Evolutionary conservation across 345 rosid genomes (phyloP), one percentile per base, ranked within the genome.

Genomic region (Aurinia saxatilis): DNA sequence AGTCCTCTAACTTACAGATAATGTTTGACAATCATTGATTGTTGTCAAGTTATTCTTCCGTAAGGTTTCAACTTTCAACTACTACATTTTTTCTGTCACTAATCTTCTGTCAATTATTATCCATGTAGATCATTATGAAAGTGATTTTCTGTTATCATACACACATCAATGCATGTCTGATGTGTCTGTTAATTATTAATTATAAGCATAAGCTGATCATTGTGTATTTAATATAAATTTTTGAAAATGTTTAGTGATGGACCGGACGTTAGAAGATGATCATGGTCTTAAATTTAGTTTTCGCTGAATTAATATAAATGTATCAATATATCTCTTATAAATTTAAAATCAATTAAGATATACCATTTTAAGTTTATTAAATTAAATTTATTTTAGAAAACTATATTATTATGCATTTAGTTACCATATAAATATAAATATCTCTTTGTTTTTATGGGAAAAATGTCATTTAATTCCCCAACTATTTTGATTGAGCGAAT

Each of bases 41-140:
- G 39, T 55, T 47, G 38, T 31, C 55, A 46, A 39, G 25, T 62
- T 62, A 55, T 62, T 47, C 48, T 38, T 33, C 38, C 31, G 63
- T 54, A 63, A 38, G 69, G n/a, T n/a, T n/a, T n/a, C n/a, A n/a
- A n/a, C n/a, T 63, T 70, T 70, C 64, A 70, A 70, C 69, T 70
- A 70, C 55, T 63, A 27, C 44, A 31, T 62, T 54, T 53, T n/a
- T 61, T 70, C 44, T 27, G 54, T 53, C 63, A 18, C 63, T 60
- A 31, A 52, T 36, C 36, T 62, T 62, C 45, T 29, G 36, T 34
- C 17, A 37, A 53, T 50, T 40, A 33, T 23, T 56, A 36, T 46
- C 35, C n/a, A 34, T 41, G 15, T 40, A 67, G 5, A 50, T 60
- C 29, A 31, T 59, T 59, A 36, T 54, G 51, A 63, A 54, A 46